phyloP scores from a whole-genome alignment of 75 land plant species.

The Picea glauca region DNA sequence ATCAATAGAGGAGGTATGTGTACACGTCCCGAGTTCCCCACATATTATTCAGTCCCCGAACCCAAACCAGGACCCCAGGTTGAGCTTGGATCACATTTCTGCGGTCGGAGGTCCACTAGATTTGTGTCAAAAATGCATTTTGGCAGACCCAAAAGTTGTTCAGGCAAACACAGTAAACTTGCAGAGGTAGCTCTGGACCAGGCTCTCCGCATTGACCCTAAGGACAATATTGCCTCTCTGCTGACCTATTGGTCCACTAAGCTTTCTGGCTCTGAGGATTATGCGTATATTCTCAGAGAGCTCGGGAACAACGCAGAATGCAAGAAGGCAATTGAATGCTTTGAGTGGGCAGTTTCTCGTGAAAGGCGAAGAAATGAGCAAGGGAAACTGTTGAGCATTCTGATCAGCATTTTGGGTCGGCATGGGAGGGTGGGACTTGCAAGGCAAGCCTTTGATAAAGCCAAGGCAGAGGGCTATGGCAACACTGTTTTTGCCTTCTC shows the following conservation, averaged over 20 bases:
- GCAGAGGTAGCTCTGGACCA: slow-evolving; percentile 33
- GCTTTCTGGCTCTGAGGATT: slow-evolving; percentile 68
- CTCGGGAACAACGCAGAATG: slow-evolving; percentile 78
- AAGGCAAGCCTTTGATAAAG: slow-evolving; percentile 52
- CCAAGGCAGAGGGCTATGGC: slow-evolving; percentile 69
- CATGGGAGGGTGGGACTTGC: slow-evolving; percentile 80
- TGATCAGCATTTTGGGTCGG: slow-evolving; percentile 81
- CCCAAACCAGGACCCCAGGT: slow-evolving; percentile 11
- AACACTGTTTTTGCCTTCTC: slow-evolving; percentile 81
- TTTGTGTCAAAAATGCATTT: slow-evolving; percentile 81
- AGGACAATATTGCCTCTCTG: neutral
- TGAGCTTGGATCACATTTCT: slow-evolving; percentile 61
- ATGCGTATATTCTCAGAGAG: slow-evolving; percentile 71
- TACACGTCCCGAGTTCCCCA: no score
- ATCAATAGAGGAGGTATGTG: no score
- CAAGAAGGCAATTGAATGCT: slow-evolving; percentile 60
- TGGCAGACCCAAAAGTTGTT: slow-evolving; percentile 55
- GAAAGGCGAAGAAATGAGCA: slow-evolving; percentile 39
- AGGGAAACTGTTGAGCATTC: slow-evolving; percentile 72
- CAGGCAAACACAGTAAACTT: slow-evolving; percentile 25
- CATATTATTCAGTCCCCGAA: no score
- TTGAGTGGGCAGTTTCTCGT: slow-evolving; percentile 61
- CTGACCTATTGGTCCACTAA: slow-evolving; percentile 13
- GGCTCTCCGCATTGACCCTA: slow-evolving; percentile 12
- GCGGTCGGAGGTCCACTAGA: slow-evolving; percentile 81